phyloP scores from a whole-genome alignment of 2,329 filamentous ascomycete species.

The Plenodomus lindquistii region DNA sequence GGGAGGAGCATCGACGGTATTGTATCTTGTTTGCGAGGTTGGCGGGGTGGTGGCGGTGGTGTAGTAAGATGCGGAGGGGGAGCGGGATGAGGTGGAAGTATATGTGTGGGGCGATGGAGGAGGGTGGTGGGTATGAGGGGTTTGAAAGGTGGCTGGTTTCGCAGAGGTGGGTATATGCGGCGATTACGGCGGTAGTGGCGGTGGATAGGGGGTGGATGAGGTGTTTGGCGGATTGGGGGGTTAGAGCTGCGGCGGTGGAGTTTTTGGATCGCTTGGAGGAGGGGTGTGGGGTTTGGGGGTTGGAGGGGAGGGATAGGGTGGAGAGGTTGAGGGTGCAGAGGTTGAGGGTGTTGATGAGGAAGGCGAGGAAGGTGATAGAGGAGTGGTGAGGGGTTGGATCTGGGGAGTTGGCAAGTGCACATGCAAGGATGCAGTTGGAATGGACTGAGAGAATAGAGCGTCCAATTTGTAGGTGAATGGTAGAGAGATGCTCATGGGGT shows the following conservation, averaged over 20 bases:
- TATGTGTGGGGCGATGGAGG: slow-evolving; percentile 2
- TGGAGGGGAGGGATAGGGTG: too few relatives aligned
- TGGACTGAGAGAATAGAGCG: too few relatives aligned
- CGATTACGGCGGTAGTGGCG: slow-evolving; percentile 4
- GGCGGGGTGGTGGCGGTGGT: slow-evolving; percentile 19
- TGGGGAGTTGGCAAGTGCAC: too few relatives aligned
- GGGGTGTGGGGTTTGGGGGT: too few relatives aligned
- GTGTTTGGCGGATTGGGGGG: background rate
- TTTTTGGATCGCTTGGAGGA: slow-evolving; percentile 13
- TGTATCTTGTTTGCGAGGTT: slow-evolving; percentile 25
- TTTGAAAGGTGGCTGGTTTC: slow-evolving; percentile 2
- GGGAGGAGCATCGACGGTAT: slow-evolving; percentile 4
- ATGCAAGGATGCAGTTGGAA: too few relatives aligned
- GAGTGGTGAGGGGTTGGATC: too few relatives aligned
- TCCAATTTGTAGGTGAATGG: too few relatives aligned
- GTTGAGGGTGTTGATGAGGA: too few relatives aligned
- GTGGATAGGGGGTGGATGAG: slow-evolving; percentile 11
- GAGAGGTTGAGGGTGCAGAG: too few relatives aligned
- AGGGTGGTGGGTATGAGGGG: background rate
- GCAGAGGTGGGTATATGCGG: slow-evolving; percentile 3
- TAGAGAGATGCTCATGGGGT: too few relatives aligned
- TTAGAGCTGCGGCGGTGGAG: slow-evolving; percentile 5
- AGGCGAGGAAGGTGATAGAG: too few relatives aligned
- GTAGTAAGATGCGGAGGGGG: background rate
- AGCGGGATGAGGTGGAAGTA: slow-evolving; percentile 11